Evolutionary conservation across 768 basidiomycete species (phyloP).

Genomic region (Amanita fuliginea): DNA sequence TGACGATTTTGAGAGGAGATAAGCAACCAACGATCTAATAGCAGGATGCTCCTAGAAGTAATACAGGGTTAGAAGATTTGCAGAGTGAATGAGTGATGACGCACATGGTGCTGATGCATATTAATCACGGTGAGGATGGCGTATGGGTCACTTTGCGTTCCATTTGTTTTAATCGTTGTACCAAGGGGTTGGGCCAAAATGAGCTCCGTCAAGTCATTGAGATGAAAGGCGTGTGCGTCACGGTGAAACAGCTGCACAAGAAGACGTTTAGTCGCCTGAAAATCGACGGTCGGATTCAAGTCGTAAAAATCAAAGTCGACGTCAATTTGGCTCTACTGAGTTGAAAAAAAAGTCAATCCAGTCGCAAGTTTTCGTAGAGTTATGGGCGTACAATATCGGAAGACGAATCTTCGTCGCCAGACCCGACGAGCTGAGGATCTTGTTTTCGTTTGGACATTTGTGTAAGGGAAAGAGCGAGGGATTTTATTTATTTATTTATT

Average conservation of each 20-base stretch:
- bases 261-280: slow-evolving; percentile 73
- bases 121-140: slow-evolving; percentile 81
- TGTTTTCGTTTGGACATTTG: slow-evolving; percentile 49
- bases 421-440: slow-evolving; percentile 18
- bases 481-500: too few species aligned
- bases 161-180: slow-evolving; percentile 89
- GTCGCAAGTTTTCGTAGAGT: background rate
- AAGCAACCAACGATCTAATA: slow-evolving; percentile 58
- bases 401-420: slow-evolving; percentile 26
- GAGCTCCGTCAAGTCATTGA: slow-evolving; percentile 70
- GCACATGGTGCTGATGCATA: slow-evolving; percentile 55
- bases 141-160: slow-evolving; percentile 81
- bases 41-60: slow-evolving; percentile 51
- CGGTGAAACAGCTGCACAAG: slow-evolving; percentile 56
- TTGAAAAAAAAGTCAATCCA: background rate
- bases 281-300: slow-evolving; percentile 73
- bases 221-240: slow-evolving; percentile 63
- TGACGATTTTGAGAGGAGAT: slow-evolving; percentile 54
- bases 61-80: background rate
- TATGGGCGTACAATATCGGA: slow-evolving; percentile 17
- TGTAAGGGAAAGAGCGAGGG: background rate
- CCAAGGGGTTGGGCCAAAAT: slow-evolving; percentile 75
- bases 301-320: slow-evolving; percentile 94
- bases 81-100: slow-evolving; percentile 7
- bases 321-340: slow-evolving; percentile 55